Evolutionary conservation across 768 basidiomycete species (phyloP), one percentile per base, ranked within the genome.

Genomic region (Lentinula guzmanii): DNA sequence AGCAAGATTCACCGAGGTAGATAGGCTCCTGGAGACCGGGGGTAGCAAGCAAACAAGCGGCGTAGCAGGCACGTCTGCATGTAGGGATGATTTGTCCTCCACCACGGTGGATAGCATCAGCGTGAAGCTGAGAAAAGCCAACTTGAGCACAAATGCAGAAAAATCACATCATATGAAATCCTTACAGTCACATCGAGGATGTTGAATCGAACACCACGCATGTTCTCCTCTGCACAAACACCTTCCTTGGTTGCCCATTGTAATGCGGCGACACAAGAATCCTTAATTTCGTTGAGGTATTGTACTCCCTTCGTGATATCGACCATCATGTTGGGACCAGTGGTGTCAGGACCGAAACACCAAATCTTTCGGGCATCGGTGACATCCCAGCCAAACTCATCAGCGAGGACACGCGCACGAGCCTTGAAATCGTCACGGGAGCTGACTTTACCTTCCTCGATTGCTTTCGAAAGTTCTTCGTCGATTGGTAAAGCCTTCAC

Each of bases 181-280:
- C 86, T 65, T 76, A 91, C 93, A 65, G 93, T 95, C 63, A 97
- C 95, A 85, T 97, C 95, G 65, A 96, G 80, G 62, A 98, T 82
- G 80, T 99, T 98, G 80, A 94, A 80, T 65, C 97, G 93, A 70
- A 96, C 84, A 79, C 95, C 95, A 80, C 97, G 94, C 95, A 99
- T 96, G 76, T 90, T 93, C 84, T 99, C 97, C 72, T 98, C 97
- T 59, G 88, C 88, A 70, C 90, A 86, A 68, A 92, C 95, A 83
- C 94, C 94, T 77, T 98, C 96, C 83, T 97, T 98, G 61, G 93
- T 92, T 50, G 97, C 97, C 97, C 95, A 98, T 78, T 98, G 97
- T 89, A 98, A 93, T 52, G 94, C 95, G 68, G 97, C 96, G 74
- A 99, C 86, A 74, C 95, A 97, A 66, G 97, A 98, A 76, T 99